A percentile compares a stretch with the other conserved stretches of the same genome.
Evolutionary conservation across 2,329 filamentous ascomycete genomes (phyloP).

Genomic region (Fusarium dimerum): DNA sequence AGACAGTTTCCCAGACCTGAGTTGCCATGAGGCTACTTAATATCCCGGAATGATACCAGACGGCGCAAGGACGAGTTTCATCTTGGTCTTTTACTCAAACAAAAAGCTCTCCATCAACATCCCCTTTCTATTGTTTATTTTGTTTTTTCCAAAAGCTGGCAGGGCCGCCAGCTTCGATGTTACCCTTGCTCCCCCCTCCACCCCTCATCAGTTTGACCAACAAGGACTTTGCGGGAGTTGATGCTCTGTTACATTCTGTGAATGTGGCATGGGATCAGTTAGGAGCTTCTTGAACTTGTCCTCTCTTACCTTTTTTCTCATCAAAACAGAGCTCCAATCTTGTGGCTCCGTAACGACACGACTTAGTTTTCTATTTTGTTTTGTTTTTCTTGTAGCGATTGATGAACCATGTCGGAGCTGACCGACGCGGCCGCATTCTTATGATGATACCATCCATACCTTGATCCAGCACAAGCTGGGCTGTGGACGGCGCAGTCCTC

Average conservation of each 20-base stretch:
- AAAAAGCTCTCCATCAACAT: conserved; percentile 24
- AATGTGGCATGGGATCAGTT: conserved; percentile 22
- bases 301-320: conserved; percentile 20
- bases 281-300: conserved; percentile 14
- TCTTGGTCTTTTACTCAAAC: conserved; percentile 14
- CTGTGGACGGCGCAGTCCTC: conserved; percentile 19
- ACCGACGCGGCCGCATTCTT: conserved; percentile 27
- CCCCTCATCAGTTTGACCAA: conserved; percentile 2
- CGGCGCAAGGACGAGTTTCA: conserved; percentile 43
- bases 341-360: conserved; percentile 20
- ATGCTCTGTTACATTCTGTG: conserved; percentile 3
- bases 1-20: conserved; percentile 57
- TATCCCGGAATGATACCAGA: conserved; percentile 48
- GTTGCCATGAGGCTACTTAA: conserved; percentile 63
- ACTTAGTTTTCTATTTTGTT: conserved; percentile 18
- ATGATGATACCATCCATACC: conserved; percentile 20
- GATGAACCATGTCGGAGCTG: conserved; percentile 19
- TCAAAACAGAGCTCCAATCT: conserved; percentile 15
- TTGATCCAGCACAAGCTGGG: conserved; percentile 19
- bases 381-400: conserved; percentile 25
- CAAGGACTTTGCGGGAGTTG: neutral
- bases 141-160: conserved; percentile 20
- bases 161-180: conserved; percentile 8
- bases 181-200: conserved; percentile 7
- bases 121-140: conserved; percentile 28